Evolutionary conservation across 2,329 filamentous ascomycete genomes (phyloP).

Genomic region (Fusarium zealandicum): DNA sequence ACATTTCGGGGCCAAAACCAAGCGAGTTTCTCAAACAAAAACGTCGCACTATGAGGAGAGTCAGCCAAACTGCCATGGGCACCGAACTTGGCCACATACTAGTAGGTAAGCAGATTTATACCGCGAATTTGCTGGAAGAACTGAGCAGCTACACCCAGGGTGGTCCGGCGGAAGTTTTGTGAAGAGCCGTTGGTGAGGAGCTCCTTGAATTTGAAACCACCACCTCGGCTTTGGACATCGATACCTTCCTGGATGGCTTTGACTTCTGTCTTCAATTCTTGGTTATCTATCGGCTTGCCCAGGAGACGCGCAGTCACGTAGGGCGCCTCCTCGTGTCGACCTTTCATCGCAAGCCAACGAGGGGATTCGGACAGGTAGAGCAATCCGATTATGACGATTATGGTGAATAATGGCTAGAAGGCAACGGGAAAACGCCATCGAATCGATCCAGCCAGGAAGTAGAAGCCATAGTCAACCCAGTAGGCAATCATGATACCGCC

Average conservation of each 20-base stretch:
- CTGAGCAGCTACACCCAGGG: slow-evolving; percentile 36
- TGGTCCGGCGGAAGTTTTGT: slow-evolving; percentile 50
- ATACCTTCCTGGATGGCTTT: slow-evolving; percentile 54
- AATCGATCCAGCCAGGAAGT: slow-evolving; percentile 41
- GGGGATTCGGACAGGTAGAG: slow-evolving; percentile 54
- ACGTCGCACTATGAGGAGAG: background rate
- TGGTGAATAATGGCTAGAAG: slow-evolving; percentile 50
- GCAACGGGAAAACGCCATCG: slow-evolving; percentile 53
- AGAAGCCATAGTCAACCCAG: slow-evolving; percentile 47
- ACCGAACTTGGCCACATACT: slow-evolving; percentile 21
- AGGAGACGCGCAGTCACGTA: slow-evolving; percentile 38
- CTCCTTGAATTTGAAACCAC: slow-evolving; percentile 40
- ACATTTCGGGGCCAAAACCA: slow-evolving; percentile 53
- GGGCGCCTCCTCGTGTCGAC: slow-evolving; percentile 50
- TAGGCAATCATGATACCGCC: slow-evolving; percentile 42
- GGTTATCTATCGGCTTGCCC: slow-evolving; percentile 36
- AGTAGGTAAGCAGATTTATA: slow-evolving; percentile 49
- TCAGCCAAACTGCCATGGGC: background rate
- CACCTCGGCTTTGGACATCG: slow-evolving; percentile 42
- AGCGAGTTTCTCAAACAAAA: slow-evolving; percentile 53
- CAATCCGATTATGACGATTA: slow-evolving; percentile 42
- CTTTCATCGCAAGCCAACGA: slow-evolving; percentile 46
- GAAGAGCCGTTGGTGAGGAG: slow-evolving; percentile 55
- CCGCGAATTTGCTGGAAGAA: slow-evolving; percentile 42
- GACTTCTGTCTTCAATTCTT: slow-evolving; percentile 41